A percentile compares a stretch with the other conserved stretches of the same genome.
Evolutionary conservation across 2,329 filamentous ascomycete species (phyloP).

Genomic region (Didymella lethalis): DNA sequence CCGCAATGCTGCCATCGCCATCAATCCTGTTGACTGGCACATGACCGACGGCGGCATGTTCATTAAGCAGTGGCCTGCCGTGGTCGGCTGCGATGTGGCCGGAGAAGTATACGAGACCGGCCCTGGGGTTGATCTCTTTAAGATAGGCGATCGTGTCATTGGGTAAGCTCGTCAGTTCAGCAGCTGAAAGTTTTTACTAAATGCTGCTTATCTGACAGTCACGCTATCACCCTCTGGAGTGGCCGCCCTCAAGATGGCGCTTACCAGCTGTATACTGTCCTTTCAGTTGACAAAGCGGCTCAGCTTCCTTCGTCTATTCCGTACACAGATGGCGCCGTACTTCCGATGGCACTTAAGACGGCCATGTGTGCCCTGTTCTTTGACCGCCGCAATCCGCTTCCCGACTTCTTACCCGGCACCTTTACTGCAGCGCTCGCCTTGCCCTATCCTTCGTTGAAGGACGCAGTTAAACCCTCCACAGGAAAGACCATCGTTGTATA

Average conservation of each 20-base stretch:
- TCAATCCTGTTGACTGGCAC: conserved; percentile 38
- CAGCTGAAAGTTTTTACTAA: neutral
- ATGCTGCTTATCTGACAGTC: conserved; percentile 15
- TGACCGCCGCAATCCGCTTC: conserved; percentile 33
- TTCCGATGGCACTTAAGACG: conserved; percentile 54
- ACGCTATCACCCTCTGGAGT: conserved; percentile 33
- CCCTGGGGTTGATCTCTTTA: conserved; percentile 50
- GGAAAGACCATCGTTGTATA: conserved; percentile 56
- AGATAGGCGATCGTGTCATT: conserved; percentile 54
- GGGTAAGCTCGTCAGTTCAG: conserved; percentile 30
- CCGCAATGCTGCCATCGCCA: conserved; percentile 38
- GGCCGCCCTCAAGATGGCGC: conserved; percentile 33
- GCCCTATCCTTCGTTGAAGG: conserved; percentile 48
- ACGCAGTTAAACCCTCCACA: conserved; percentile 17
- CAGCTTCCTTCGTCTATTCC: conserved; percentile 53
- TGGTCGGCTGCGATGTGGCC: conserved; percentile 53
- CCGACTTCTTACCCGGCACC: conserved; percentile 33
- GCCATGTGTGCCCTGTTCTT: conserved; percentile 50
- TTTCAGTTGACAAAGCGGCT: conserved; percentile 48
- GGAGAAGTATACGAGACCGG: conserved; percentile 56
- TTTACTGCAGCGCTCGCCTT: conserved; percentile 47
- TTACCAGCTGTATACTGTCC: conserved; percentile 42
- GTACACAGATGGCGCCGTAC: conserved; percentile 51
- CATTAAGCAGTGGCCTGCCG: conserved; percentile 39
- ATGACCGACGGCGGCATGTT: conserved; percentile 43